A percentile compares a stretch with the other conserved stretches of the same genome.
Evolutionary conservation across 352 stramenopile species (phyloP).

Genomic region (Pythium monospermum): DNA sequence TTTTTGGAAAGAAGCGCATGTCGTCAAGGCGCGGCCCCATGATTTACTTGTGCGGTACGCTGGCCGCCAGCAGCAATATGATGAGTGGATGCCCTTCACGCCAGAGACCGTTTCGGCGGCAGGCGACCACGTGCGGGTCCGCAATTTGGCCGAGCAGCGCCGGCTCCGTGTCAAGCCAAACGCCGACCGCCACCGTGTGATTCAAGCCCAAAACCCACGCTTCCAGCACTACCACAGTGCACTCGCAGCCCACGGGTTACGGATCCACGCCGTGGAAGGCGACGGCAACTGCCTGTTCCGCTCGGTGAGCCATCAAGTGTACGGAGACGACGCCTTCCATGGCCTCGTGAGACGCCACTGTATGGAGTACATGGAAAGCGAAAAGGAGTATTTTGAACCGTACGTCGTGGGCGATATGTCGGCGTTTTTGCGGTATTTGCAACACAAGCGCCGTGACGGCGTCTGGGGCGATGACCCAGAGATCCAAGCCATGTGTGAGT

Average conservation of each 20-base stretch:
- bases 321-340: slow-evolving; percentile 91
- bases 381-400: slow-evolving; percentile 91
- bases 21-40: slow-evolving; percentile 35
- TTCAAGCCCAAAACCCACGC: slow-evolving; percentile 65
- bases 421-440: slow-evolving; percentile 89
- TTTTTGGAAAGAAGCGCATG: slow-evolving; percentile 63
- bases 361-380: slow-evolving; percentile 95
- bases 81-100: slow-evolving; percentile 68
- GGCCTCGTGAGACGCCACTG: slow-evolving; percentile 83
- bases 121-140: slow-evolving; percentile 47
- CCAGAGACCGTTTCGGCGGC: slow-evolving; percentile 45
- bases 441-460: slow-evolving; percentile 83
- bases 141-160: slow-evolving; percentile 22
- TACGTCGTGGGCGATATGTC: slow-evolving; percentile 86
- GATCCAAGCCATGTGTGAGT: slow-evolving; percentile 93
- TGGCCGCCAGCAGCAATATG: slow-evolving; percentile 56
- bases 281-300: slow-evolving; percentile 99
- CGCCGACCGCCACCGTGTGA: slow-evolving; percentile 41
- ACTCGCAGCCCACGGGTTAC: slow-evolving; percentile 34
- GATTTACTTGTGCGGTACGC: slow-evolving; percentile 65
- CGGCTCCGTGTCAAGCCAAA: slow-evolving; percentile 42
- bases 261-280: slow-evolving; percentile 75
- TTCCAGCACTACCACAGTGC: slow-evolving; percentile 71
- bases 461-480: slow-evolving; percentile 96
- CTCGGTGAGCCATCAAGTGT: slow-evolving; percentile 94